A percentile compares a stretch with the other conserved stretches of the same genome.
Conservation (phyloP, 2,329 filamentous ascomycete genomes). For the Lecanicillium sp. region DNA sequence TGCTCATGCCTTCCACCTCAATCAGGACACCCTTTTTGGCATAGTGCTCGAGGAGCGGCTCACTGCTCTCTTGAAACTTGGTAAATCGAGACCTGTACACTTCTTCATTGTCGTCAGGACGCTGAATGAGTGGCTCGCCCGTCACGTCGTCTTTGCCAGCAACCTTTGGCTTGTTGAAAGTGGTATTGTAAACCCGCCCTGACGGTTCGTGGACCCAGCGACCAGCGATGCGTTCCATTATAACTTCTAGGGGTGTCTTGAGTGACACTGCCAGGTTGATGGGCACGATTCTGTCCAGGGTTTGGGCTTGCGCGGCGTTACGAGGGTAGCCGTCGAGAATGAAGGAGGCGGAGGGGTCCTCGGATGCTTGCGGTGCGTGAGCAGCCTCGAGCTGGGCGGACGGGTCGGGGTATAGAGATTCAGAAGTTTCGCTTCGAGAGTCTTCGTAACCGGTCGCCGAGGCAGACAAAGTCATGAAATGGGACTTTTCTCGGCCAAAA, state of each 20-base stretch:
- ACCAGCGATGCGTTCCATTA: slow-evolving; percentile 81
- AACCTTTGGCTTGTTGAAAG: slow-evolving; percentile 79
- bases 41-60: slow-evolving; percentile 82
- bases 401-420: slow-evolving; percentile 25
- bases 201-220: slow-evolving; percentile 91
- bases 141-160: slow-evolving; percentile 82
- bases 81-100: slow-evolving; percentile 74
- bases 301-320: slow-evolving; percentile 69
- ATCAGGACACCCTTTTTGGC: slow-evolving; percentile 73
- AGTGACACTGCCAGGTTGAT: slow-evolving; percentile 90
- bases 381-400: slow-evolving; percentile 28
- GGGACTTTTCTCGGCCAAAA: slow-evolving; percentile 31
- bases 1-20: slow-evolving; percentile 81
- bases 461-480: slow-evolving; percentile 45
- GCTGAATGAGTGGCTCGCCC: slow-evolving; percentile 73
- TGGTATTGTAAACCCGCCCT: slow-evolving; percentile 89
- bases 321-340: slow-evolving; percentile 95
- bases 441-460: slow-evolving; percentile 30
- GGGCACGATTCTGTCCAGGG: slow-evolving; percentile 74
- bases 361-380: slow-evolving; percentile 39
- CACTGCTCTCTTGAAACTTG: slow-evolving; percentile 82
- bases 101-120: slow-evolving; percentile 78
- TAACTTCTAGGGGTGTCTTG: slow-evolving; percentile 75
- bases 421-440: slow-evolving; percentile 17
- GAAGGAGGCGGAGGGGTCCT: slow-evolving; percentile 76